Evolutionary conservation across 257 asterid species (phyloP).

Genomic region (Ocimum tenuiflorum): DNA sequence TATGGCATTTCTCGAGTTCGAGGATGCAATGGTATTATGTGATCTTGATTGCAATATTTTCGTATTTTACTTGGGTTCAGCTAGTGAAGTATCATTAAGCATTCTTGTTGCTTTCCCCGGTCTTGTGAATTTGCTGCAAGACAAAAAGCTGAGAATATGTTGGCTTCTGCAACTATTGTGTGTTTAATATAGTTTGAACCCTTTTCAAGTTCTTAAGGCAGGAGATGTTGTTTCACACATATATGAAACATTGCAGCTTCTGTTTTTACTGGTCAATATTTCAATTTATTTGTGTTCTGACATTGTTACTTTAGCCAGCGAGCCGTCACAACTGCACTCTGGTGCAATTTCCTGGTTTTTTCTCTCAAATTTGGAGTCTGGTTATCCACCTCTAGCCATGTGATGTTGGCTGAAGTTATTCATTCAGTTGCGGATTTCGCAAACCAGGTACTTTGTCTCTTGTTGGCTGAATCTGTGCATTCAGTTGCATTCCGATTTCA

Average conservation of each 20-base stretch:
- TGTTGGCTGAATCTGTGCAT: not conserved
- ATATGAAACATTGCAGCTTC: not conserved
- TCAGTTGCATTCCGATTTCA: not conserved
- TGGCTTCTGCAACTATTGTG: not conserved
- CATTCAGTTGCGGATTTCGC: constrained; percentile 95
- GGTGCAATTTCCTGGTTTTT: constrained; percentile 93
- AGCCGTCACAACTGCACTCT: constrained; percentile 92
- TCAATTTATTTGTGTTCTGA: not conserved
- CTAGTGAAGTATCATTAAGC: not conserved
- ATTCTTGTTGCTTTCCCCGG: not conserved
- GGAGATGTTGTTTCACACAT: constrained; percentile 2
- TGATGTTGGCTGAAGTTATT: constrained; percentile 81
- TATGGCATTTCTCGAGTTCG: not conserved
- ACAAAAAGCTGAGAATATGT: not conserved
- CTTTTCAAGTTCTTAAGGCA: not conserved
- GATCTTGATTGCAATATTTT: not conserved
- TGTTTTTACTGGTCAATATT: constrained; percentile 1
- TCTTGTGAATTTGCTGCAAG: not conserved
- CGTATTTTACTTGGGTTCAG: not conserved
- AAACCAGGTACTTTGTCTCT: constrained; percentile 57
- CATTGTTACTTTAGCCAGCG: constrained; percentile 54
- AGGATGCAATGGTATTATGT: not conserved
- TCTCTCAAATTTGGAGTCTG: constrained; percentile 97
- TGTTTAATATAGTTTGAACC: not conserved
- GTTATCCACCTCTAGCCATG: constrained; percentile 90